Percentiles rank a stretch among this genome's conserved stretches.
Conservation (phyloP, 805 yeast genomes). For the Hanseniaspora meyeri region DNA sequence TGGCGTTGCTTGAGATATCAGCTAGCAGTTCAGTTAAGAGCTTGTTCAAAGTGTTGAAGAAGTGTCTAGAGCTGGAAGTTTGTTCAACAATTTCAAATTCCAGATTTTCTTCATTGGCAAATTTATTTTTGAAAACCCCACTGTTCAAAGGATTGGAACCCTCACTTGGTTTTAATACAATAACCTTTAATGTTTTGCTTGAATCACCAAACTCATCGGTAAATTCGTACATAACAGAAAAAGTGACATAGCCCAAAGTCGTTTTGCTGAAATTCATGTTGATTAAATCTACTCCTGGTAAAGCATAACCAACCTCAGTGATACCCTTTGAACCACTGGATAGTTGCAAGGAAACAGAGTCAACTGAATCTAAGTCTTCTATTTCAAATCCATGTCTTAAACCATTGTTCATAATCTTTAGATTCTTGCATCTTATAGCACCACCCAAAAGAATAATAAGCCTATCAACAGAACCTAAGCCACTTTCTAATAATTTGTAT, state of each 20-base stretch:
- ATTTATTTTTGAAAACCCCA: conserved; percentile 24
- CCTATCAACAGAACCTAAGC: conserved; percentile 54
- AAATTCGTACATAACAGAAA: conserved; percentile 40
- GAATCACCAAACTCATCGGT: conserved; percentile 43
- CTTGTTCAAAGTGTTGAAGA: neutral
- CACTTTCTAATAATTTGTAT: conserved; percentile 64
- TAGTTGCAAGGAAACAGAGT: neutral
- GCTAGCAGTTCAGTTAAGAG: neutral
- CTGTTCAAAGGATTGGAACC: conserved; percentile 34
- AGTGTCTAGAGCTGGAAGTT: neutral
- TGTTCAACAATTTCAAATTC: neutral
- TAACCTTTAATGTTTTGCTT: conserved; percentile 40
- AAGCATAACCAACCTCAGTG: conserved; percentile 46
- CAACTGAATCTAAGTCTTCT: conserved; percentile 37
- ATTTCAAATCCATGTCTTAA: conserved; percentile 71
- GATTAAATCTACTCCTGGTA: conserved; percentile 39
- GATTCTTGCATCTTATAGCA: conserved; percentile 50
- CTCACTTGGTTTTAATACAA: conserved; percentile 36
- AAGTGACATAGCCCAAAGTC: conserved; percentile 60
- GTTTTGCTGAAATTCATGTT: conserved; percentile 23
- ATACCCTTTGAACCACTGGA: conserved; percentile 43
- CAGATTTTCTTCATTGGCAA: neutral
- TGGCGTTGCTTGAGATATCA: neutral
- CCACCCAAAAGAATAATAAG: conserved; percentile 76
- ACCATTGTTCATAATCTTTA: conserved; percentile 81